These are phyloP conservation scores for Macadamia tetraphylla DNA, from an alignment of 164 flowering plant genomes.

Conservation along the genomic window DNA sequence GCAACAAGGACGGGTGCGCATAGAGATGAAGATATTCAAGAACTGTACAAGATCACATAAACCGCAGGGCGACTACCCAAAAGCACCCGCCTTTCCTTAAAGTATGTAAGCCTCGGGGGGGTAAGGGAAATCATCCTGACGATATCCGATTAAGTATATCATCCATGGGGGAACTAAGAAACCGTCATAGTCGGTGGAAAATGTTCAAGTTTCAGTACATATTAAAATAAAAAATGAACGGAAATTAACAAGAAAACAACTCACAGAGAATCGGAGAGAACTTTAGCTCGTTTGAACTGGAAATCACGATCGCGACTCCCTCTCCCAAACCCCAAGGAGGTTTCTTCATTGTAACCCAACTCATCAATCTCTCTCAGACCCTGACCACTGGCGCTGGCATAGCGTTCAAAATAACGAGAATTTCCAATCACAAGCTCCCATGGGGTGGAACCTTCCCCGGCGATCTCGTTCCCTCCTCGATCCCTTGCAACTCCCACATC, in stretches of 20 bases:
- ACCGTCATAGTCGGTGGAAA: too few relatives aligned
- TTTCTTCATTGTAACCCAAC: conserved; percentile 19
- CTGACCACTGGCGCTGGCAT: conserved; percentile 15
- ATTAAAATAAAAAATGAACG: background rate
- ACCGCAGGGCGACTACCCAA: too few relatives aligned
- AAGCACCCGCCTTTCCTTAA: too few relatives aligned
- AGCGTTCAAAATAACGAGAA: conserved; percentile 11
- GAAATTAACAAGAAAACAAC: conserved; percentile 7
- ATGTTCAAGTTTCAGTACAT: too few relatives aligned
- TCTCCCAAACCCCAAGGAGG: conserved; percentile 9
- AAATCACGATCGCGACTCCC: conserved; percentile 33
- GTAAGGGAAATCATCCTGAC: too few relatives aligned
- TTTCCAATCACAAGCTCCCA: conserved; percentile 21
- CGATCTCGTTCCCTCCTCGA: conserved; percentile 11
- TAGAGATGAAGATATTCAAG: too few relatives aligned
- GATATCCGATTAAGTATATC: too few relatives aligned
- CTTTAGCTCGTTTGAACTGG: conserved; percentile 69
- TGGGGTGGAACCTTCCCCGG: background rate
- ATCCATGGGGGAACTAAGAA: too few relatives aligned
- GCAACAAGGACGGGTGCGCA: too few relatives aligned
- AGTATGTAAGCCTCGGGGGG: too few relatives aligned
- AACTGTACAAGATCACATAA: too few relatives aligned
- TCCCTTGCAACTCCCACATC: conserved; percentile 8
- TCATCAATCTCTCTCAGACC: conserved; percentile 4
- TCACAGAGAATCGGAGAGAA: conserved; percentile 46